Evolutionary conservation across 176 grass and related monocot species (phyloP), one percentile per base, ranked within the genome.

Genomic region (Bothriochloa decipiens): DNA sequence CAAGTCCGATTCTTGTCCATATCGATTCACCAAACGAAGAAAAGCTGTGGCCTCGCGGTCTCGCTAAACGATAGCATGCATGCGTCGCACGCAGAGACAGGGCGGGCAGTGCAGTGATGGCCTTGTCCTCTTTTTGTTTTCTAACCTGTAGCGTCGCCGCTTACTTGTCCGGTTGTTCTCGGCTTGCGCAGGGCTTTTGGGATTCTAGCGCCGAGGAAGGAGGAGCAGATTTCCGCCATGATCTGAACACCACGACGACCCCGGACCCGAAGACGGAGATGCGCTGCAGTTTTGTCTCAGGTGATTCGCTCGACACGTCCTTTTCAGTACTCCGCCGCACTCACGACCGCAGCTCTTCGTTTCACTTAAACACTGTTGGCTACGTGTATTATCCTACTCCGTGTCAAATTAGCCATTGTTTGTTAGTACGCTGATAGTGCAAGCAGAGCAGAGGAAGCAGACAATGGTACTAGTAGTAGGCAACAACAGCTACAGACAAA

Each of bases 141-240:
- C 35, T 87, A 83, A 89, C 82, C 35, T 63, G 43, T 81, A 72
- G 87, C 41, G 68, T 81, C 49, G 66, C 28, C 74, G 14, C 20
- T 8, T 17, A 16, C 45, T 58, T 79, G 71, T 90, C 65, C 32
- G 28, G 3, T 76, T 81, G 47, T 23, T 61, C 50, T 76, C 41
- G 70, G 25, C 43, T 8, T n/a, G n/a, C 49, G 70, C 83, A 97
- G 92, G 76, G 84, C 49, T 95, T 95, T 37, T 95, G 90, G 95
- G 80, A 93, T 91, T 72, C 86, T 22, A 85, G 39, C 67, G 33
- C 78, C 32, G 39, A 47, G 5, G 74, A 1, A 26, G 43, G 45
- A 14, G 69, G 69, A 26, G 88, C 26, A 75, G 83, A 88, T 87
- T 67, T 86, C 89, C 42, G 82, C 40, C 81, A 84, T 4, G 89